Conservation (phyloP, 2,329 filamentous ascomycete species). For the Colletotrichum salicis region DNA sequence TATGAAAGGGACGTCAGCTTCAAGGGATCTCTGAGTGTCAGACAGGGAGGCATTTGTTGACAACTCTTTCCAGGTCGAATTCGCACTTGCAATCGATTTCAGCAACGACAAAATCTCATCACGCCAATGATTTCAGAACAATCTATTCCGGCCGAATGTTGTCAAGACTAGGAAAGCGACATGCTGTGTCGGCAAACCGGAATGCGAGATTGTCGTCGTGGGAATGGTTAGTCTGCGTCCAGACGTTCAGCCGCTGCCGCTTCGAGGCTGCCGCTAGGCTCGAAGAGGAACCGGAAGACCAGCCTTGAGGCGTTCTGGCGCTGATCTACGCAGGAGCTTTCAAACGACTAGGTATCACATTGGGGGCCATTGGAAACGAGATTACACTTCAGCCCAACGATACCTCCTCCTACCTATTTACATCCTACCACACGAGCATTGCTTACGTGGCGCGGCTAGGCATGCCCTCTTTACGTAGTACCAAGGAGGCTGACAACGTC, state of each 20-base stretch:
- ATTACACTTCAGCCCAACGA: not conserved
- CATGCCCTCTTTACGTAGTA: not conserved
- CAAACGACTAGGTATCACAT: not conserved
- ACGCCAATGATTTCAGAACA: too few relatives aligned
- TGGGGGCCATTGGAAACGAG: not conserved
- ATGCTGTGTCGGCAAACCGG: not conserved
- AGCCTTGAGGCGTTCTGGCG: not conserved
- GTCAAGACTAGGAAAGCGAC: not conserved
- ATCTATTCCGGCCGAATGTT: not conserved
- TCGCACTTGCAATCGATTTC: too few relatives aligned
- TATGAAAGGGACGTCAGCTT: not conserved
- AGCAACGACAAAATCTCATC: too few relatives aligned
- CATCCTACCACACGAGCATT: not conserved
- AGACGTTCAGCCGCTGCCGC: constrained; percentile 17
- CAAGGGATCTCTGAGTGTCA: not conserved
- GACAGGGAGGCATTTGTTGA: not conserved
- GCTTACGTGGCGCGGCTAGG: not conserved
- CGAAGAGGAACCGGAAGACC: not conserved
- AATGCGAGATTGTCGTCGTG: not conserved
- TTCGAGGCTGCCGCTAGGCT: constrained; percentile 12
- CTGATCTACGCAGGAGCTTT: not conserved
- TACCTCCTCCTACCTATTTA: not conserved
- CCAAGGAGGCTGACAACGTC: not conserved
- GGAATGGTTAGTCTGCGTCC: constrained; percentile 15
- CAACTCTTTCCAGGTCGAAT: too few relatives aligned